Percentiles rank a stretch among this genome's conserved stretches.
phyloP scores from a whole-genome alignment of 176 grass and related monocot genomes.

The Sorghum bicolor region Sorghum_bicolor_NCBIv3 NC_012873.2:45036501-45037000 shows the following conservation, averaged over 20 bases:
- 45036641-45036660: conserved; percentile 67
- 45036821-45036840: conserved; percentile 67
- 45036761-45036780: conserved; percentile 55
- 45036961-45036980: too few species aligned
- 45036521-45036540: conserved; percentile 73
- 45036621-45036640: conserved; percentile 65
- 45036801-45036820: conserved; percentile 57
- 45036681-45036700: conserved; percentile 83
- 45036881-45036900: conserved; percentile 77
- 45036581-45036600: conserved; percentile 87
- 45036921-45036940: neutral
- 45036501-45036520: conserved; percentile 57
- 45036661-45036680: conserved; percentile 93
- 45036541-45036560: conserved; percentile 89
- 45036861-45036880: conserved; percentile 93
- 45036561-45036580: conserved; percentile 79
- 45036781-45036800: conserved; percentile 92
- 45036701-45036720: conserved; percentile 76
- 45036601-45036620: conserved; percentile 85
- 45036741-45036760: conserved; percentile 84
- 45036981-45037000: too few species aligned
- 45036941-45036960: too few species aligned
- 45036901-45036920: conserved; percentile 61
- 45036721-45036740: conserved; percentile 84
- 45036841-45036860: conserved; percentile 80